Conservation (phyloP, 768 basidiomycete genomes). For the Sarcodon sp. region DNA sequence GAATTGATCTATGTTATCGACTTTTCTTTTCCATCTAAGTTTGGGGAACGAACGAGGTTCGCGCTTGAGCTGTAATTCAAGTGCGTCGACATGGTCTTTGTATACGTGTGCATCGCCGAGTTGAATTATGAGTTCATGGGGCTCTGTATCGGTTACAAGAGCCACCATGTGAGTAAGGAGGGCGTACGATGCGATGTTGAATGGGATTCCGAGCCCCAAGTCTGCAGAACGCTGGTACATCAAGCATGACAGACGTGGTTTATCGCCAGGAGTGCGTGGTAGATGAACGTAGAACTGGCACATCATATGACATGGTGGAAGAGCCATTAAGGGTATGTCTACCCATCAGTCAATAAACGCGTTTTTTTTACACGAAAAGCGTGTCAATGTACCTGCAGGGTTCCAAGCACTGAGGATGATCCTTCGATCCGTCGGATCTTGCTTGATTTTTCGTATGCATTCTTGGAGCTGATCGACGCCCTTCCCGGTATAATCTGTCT, state of each 20-base stretch:
- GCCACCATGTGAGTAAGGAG: slow-evolving; percentile 97
- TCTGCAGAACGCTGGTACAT: slow-evolving; percentile 99
- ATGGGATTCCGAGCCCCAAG: slow-evolving; percentile 92
- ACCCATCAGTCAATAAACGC: not conserved
- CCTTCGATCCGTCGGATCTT: slow-evolving; percentile 85
- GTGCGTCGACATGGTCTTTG: slow-evolving; percentile 80
- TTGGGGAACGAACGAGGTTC: slow-evolving; percentile 77
- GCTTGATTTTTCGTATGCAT: slow-evolving; percentile 84
- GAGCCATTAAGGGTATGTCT: slow-evolving; percentile 93
- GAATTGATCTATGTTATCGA: slow-evolving; percentile 71
- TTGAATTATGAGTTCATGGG: slow-evolving; percentile 88
- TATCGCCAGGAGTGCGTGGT: slow-evolving; percentile 38
- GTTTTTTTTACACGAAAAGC: not conserved
- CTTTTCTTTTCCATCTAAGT: slow-evolving; percentile 56
- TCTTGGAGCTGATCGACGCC: slow-evolving; percentile 89
- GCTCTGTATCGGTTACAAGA: slow-evolving; percentile 74
- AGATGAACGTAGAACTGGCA: slow-evolving; percentile 98
- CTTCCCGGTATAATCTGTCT: slow-evolving; percentile 63
- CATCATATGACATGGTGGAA: slow-evolving; percentile 97
- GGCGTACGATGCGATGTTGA: slow-evolving; percentile 99
- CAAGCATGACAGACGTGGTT: slow-evolving; percentile 77
- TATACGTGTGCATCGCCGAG: slow-evolving; percentile 98
- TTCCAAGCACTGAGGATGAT: slow-evolving; percentile 98
- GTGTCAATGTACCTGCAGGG: slow-evolving; percentile 63
- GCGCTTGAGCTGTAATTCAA: slow-evolving; percentile 68